Base-by-base conservation (phyloP, 768 basidiomycete species). In the Asterophora parasitica region DNA sequence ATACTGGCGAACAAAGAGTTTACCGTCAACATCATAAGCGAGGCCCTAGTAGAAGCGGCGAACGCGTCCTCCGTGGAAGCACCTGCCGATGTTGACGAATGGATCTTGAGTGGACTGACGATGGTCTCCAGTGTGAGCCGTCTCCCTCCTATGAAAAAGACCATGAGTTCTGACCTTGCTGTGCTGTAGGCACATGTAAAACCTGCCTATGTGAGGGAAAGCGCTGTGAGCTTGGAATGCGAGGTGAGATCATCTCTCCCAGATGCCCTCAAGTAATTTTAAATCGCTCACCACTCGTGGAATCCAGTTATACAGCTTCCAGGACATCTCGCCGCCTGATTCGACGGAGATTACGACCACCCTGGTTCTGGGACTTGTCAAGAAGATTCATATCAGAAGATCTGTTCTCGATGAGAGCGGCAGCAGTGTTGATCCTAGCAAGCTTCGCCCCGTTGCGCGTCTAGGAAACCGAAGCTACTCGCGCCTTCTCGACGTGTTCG, bases 21-120 rank as follows among this genome's bases (percentile, higher is more conserved):
- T 62, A 81, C 80, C 7, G 77, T 83, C 42, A 85, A 79, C 56
- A 79, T 85, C 44, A 79, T 92, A 55, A 85, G 81, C 46, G 83
- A 88, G 61, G 65, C 78, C 0, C 78, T 82, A 54, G 64, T 73
- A 41, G 77, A 82, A 55, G 75, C 77, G 2, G 79, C 78, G 7
- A 83, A 83, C 57, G 63, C 65, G 41, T 68, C 74, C n/a, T 70
- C 78, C 7, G 70, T 79, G 17, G 79, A 83, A 47, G 71, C 78
- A 12, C 80, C 80, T 35, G 68, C 67, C 4, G 61, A 73, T 36
- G 67, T 71, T 23, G 69, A 78, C 56, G 80, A 83, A 63, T 85
- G 82, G 83, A 63, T 71, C 36, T 62, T 83, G 44, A 79, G 79
- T 51, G 83, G 83, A 20, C 63, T 83, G 46, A 80, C 75, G 4